Base-by-base conservation (phyloP, 352 stramenopile species). In the Vaucheria bursata region DNA sequence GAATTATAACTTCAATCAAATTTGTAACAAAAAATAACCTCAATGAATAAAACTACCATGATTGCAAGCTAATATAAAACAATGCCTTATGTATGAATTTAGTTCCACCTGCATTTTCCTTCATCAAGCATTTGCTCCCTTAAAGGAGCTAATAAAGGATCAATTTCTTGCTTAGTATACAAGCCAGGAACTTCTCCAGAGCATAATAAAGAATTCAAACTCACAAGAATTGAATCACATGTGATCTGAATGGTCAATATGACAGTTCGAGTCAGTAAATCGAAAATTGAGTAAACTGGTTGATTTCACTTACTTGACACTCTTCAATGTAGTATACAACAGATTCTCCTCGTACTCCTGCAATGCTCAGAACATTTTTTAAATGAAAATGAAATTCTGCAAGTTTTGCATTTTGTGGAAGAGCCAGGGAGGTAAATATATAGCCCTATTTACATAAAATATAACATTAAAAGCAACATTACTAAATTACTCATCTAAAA, bases 91-190 rank as follows among this genome's bases (percentile, higher is more conserved):
- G n/a, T n/a, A n/a, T n/a, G n/a, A n/a, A n/a, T n/a, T n/a, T n/a
- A n/a, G n/a, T n/a, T n/a, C n/a, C 37, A 7, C 53, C 53, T 68
- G 53, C 53, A 68, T 34, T 81, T 78, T 0, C 76, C 76, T 40
- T 81, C 76, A 38, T 81, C 76, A 34, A 72, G 69, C 76, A 81
- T 81, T 8, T 73, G 53, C 70, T 95, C 91, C 59, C 95, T 95
- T 0, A 97, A 81, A 18, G 88, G 89, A 0, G 88, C 74, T 29
- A 97, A 90, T n/a, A 94, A 81, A 6, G 91, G 89, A 78, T 96
- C 92, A 35, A 97, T 91, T 80, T 97, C 93, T 79, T 97, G 92
- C 76, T 95, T 88, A 1, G 89, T 94, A 84, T 96, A 96, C 73
- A 97, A 74, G 0, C 92, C 92, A 0, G 92, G 92, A 0, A 96